Evolutionary conservation across 768 basidiomycete genomes (phyloP).

Genomic region (Candolleomyces aberdarensis): DNA sequence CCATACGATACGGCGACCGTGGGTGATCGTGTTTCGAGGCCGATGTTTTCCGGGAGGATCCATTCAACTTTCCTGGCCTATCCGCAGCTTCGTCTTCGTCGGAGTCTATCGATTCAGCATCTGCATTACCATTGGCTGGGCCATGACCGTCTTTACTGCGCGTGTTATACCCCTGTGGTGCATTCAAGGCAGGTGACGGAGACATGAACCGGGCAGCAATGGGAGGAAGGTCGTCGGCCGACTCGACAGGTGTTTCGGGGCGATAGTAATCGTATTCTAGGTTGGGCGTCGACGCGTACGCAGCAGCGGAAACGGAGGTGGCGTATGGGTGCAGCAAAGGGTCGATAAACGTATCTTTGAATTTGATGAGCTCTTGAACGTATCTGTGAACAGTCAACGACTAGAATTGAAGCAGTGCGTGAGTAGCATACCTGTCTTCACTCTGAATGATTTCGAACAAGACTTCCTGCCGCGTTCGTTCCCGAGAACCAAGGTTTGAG

Average conservation of each 20-base stretch:
- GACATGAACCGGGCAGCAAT: constrained; percentile 93
- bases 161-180: constrained; percentile 30
- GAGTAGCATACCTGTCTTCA: constrained; percentile 75
- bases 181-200: constrained; percentile 49
- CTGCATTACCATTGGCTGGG: constrained; percentile 34
- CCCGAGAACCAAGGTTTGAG: constrained; percentile 87
- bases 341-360: constrained; percentile 93
- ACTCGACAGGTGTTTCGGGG: constrained; percentile 66
- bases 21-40: constrained; percentile 63
- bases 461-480: constrained; percentile 94
- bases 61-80: constrained; percentile 44
- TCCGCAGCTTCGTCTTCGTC: constrained; percentile 68
- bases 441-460: constrained; percentile 95
- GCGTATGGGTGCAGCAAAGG: constrained; percentile 85
- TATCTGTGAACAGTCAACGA: constrained; percentile 55
- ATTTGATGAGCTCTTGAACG: constrained; percentile 82
- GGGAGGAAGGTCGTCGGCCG: constrained; percentile 72
- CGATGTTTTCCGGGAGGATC: constrained; percentile 27
- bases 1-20: constrained; percentile 70
- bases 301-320: constrained; percentile 41
- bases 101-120: constrained; percentile 65
- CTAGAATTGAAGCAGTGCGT: neutral
- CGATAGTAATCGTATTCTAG: constrained; percentile 72
- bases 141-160: constrained; percentile 58
- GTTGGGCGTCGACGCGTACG: constrained; percentile 50